Percentiles rank a stretch among this genome's conserved stretches.
Evolutionary conservation across 352 stramenopile genomes (phyloP).

Genomic region (Globisporangium parvum): DNA sequence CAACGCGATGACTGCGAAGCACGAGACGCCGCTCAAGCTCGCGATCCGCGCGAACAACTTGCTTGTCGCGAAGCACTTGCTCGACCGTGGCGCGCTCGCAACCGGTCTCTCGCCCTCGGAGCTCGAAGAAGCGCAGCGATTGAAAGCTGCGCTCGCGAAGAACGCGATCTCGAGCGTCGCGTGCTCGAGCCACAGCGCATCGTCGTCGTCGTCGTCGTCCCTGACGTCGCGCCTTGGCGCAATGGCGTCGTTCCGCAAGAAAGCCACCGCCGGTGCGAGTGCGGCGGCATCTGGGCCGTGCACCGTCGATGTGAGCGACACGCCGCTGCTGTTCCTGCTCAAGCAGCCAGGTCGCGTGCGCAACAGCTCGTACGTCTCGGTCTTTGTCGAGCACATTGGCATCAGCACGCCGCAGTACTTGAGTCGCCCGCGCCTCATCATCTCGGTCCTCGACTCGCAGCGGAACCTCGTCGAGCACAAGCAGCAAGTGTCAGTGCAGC

Average conservation of each 20-base stretch:
- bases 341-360: conserved; percentile 67
- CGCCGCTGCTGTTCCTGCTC: conserved; percentile 58
- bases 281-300: conserved; percentile 5
- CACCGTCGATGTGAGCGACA: conserved; percentile 17
- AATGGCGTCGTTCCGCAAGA: conserved; percentile 17
- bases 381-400: conserved; percentile 72
- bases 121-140: conserved; percentile 34
- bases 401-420: conserved; percentile 47
- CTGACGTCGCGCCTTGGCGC: conserved; percentile 4
- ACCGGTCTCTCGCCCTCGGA: conserved; percentile 34
- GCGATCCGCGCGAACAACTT: conserved; percentile 44
- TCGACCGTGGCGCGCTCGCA: conserved; percentile 46
- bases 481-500: conserved; percentile 71
- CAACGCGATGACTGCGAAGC: conserved; percentile 38
- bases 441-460: conserved; percentile 65
- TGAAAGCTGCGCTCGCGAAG: conserved; percentile 52
- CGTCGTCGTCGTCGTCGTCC: conserved; percentile 4
- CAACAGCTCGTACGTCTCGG: conserved; percentile 77
- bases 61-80: conserved; percentile 42
- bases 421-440: conserved; percentile 52
- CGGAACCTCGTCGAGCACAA: conserved; percentile 68
- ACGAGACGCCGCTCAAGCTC: conserved; percentile 55
- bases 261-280: not conserved
- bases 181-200: conserved; percentile 14
- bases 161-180: conserved; percentile 56